Conservation (phyloP, 2,329 filamentous ascomycete species). For the Beauveria varroae region DNA sequence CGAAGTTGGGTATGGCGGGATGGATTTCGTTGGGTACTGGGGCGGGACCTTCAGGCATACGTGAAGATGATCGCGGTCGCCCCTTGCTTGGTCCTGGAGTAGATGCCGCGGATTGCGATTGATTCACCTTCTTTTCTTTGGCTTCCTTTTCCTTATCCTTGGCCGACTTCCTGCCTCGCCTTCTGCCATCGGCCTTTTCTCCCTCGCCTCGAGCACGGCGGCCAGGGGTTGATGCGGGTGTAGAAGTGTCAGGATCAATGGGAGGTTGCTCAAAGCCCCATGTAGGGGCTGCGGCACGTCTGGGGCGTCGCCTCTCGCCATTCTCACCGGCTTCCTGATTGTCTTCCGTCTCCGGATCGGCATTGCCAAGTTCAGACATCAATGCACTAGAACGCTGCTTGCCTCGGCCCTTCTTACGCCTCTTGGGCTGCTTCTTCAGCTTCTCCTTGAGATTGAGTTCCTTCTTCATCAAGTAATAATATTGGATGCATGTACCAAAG, state of each 20-base stretch:
- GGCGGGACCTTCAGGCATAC: conserved; percentile 33
- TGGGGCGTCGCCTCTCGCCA: conserved; percentile 52
- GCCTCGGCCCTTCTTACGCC: conserved; percentile 48
- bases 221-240: conserved; percentile 49
- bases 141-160: conserved; percentile 33
- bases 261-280: conserved; percentile 57
- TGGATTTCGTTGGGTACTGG: conserved; percentile 31
- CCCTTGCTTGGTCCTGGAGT: conserved; percentile 33
- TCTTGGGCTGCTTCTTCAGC: conserved; percentile 55
- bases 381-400: conserved; percentile 57
- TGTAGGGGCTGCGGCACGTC: conserved; percentile 61
- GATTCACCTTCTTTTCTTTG: conserved; percentile 32
- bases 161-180: conserved; percentile 28
- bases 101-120: conserved; percentile 41
- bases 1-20: conserved; percentile 36
- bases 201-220: conserved; percentile 40
- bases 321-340: conserved; percentile 50
- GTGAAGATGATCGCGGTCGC: conserved; percentile 49
- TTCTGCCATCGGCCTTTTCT: conserved; percentile 39
- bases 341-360: conserved; percentile 49
- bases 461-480: conserved; percentile 78
- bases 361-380: conserved; percentile 58
- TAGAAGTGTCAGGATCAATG: conserved; percentile 53
- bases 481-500: conserved; percentile 75
- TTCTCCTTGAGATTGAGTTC: conserved; percentile 70